phyloP scores from a whole-genome alignment of 176 grass and related monocot genomes.

The bread wheat (Triticum aestivum) region DNA sequence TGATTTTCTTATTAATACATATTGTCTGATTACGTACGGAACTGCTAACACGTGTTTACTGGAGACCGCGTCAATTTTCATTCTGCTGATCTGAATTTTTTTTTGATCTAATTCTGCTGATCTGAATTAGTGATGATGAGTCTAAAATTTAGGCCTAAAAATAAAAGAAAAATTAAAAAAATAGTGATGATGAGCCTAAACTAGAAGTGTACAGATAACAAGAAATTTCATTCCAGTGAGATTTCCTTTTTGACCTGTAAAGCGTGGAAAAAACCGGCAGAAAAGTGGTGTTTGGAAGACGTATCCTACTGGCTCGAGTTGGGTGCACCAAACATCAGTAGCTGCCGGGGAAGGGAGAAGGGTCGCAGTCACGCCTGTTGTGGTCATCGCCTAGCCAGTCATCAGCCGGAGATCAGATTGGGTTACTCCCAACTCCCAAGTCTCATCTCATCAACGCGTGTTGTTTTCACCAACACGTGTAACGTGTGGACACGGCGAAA shows the following conservation, averaged over 20 bases:
- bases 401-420: not conserved
- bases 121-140: too few relatives aligned
- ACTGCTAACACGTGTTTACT: not conserved
- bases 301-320: not conserved
- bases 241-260: not conserved
- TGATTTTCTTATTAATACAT: not conserved
- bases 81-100: too few relatives aligned
- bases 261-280: not conserved
- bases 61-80: not conserved
- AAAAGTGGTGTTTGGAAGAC: not conserved
- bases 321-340: constrained; percentile 28
- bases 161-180: not conserved
- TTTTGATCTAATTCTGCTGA: too few relatives aligned
- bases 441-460: not conserved
- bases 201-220: not conserved
- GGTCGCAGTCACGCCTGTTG: constrained; percentile 3
- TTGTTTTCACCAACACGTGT: not conserved
- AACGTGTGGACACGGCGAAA: not conserved
- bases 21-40: not conserved
- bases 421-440: not conserved
- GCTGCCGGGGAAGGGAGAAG: not conserved
- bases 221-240: not conserved
- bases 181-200: not conserved
- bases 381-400: constrained; percentile 11
- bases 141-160: not conserved